Evolutionary conservation across 345 rosid species (phyloP).

Genomic region (Populus pruinosa): DNA sequence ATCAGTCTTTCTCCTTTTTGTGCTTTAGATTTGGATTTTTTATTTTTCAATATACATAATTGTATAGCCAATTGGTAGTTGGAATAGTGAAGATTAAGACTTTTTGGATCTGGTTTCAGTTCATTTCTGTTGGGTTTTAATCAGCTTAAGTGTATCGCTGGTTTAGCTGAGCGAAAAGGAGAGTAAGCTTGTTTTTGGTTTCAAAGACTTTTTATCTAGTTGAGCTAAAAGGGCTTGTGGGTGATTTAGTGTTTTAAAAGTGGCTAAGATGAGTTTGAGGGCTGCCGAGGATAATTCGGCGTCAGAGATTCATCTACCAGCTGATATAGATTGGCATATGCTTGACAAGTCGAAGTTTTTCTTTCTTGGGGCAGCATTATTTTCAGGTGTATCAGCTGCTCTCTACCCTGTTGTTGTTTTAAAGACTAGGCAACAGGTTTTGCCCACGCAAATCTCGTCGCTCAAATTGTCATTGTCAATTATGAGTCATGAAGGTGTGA

Average conservation of each 20-base stretch:
- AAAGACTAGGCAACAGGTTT: conserved; percentile 88
- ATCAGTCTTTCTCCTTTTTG: not conserved
- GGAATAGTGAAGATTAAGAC: not conserved
- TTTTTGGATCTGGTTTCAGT: not conserved
- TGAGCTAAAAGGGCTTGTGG: not conserved
- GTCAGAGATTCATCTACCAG: conserved; percentile 70
- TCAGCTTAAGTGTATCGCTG: not conserved
- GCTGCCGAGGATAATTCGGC: conserved; percentile 77
- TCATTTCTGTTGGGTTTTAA: not conserved
- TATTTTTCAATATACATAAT: not conserved
- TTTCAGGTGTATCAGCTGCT: conserved; percentile 87
- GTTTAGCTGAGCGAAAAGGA: not conserved
- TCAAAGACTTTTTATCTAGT: not conserved
- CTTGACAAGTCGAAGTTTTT: conserved; percentile 92
- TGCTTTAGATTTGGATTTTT: not conserved
- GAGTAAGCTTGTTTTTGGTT: not conserved
- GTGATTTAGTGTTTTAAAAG: conserved; percentile 16
- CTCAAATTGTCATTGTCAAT: conserved; percentile 57
- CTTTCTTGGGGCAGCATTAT: conserved; percentile 76
- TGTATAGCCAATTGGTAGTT: not conserved
- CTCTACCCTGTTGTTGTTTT: conserved; percentile 81
- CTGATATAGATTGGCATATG: conserved; percentile 95
- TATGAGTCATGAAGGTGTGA: conserved; percentile 62
- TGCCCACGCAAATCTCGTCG: conserved; percentile 48
- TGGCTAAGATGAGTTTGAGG: conserved; percentile 80